Evolutionary conservation across 2,329 filamentous ascomycete genomes (phyloP), one percentile per base, ranked within the genome.

Genomic region (Dothideomycetes sp.): DNA sequence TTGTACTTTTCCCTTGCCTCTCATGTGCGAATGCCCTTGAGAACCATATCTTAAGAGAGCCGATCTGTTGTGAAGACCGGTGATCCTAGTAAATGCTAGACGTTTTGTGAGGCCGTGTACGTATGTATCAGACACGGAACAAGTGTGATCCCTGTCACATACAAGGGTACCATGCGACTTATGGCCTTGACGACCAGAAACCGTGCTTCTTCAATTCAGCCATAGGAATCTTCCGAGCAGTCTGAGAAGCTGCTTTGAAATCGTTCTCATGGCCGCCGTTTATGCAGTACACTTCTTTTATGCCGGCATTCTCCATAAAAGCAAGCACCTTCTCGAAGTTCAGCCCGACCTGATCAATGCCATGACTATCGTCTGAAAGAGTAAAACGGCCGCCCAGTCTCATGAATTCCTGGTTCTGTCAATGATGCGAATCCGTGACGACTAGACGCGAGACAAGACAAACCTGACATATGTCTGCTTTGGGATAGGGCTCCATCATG

Each of bases 351-450:
- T 98, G 89, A 2, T 75, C 81, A 43, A 86, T 73, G 30, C 84
- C 84, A 64, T 98, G 91, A 58, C 87, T 94, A 62, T 98, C 91
- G 59, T 98, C 91, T 5, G 85, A 94, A 51, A 98, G 72, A 38
- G 86, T 93, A 61, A 96, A 94, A 44, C 74, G 75, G 17, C 91
- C 88, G 17, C 80, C 80, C 52, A 84, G 70, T 5, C 62, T 62
- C 39, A 87, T 55, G 66, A 86, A 94, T 56, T 77, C 75, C 81
- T 84, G 45, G 10, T 9, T 19, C 48, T n/a, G 22, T 16, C 31
- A 34, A 44, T 24, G 12, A 24, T 4, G 17, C n/a, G 4, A 33
- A 22, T 31, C 27, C 17, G 3, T 27, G 7, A 27, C 12, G n/a
- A 27, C 10, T 12, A 14, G 2, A 29, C 30, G n/a, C 22, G 10